phyloP scores from a whole-genome alignment of 148 eudicot genomes.

The Vaccinium corymbosum region DNA sequence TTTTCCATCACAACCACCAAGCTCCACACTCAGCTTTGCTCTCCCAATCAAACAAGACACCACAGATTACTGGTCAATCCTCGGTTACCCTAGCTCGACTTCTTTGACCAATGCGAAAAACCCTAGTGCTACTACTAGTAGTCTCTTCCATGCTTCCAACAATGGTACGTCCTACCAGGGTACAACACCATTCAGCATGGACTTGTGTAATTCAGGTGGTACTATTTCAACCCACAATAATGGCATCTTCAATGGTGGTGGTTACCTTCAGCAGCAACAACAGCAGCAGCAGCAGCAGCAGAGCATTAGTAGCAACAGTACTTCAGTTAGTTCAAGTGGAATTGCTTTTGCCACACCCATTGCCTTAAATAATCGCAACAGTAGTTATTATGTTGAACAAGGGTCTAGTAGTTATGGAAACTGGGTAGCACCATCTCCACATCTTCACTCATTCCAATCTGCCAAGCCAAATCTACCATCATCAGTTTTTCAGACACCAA shows the following conservation, averaged over 20 bases:
- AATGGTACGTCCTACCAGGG: slow-evolving; percentile 6
- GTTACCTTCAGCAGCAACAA: slow-evolving; percentile 29
- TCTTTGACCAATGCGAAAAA: not conserved
- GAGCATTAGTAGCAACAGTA: slow-evolving; percentile 13
- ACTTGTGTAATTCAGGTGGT: slow-evolving; percentile 5
- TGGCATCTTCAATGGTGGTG: slow-evolving; percentile 26
- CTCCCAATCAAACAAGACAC: slow-evolving; percentile 39
- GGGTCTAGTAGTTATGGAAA: slow-evolving; percentile 25
- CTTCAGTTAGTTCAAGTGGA: not conserved
- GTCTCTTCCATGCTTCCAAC: slow-evolving; percentile 11
- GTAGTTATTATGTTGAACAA: slow-evolving; percentile 8
- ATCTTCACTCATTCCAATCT: slow-evolving; percentile 35
- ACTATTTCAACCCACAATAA: not conserved
- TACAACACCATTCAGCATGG: slow-evolving; percentile 28
- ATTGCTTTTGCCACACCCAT: slow-evolving; percentile 26
- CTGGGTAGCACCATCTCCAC: slow-evolving; percentile 42
- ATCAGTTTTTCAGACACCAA: slow-evolving; percentile 56
- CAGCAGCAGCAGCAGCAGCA: slow-evolving; percentile 35
- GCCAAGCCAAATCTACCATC: slow-evolving; percentile 28
- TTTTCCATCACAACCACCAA: slow-evolving; percentile 22
- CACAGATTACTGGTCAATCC: slow-evolving; percentile 31
- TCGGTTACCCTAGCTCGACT: slow-evolving; percentile 23
- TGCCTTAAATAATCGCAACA: slow-evolving; percentile 15
- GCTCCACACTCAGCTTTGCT: slow-evolving; percentile 25
- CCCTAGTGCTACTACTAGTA: not conserved